Evolutionary conservation across 306 rosid species (phyloP).

Genomic region (Dryas alaskensis): DNA sequence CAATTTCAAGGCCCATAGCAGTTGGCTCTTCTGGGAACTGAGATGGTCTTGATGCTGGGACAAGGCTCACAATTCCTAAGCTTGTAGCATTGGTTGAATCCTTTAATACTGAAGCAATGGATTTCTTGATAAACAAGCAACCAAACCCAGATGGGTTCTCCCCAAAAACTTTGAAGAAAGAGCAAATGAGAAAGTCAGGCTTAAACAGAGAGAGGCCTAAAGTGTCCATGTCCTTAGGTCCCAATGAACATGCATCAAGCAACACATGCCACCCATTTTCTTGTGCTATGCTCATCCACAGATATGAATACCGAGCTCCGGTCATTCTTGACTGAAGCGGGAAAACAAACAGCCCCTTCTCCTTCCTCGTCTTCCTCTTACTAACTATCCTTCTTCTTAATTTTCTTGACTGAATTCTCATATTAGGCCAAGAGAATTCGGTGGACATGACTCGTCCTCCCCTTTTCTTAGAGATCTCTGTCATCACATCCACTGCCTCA

Average conservation of each 20-base stretch:
- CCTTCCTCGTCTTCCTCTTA: conserved; percentile 35
- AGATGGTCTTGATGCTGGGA: conserved; percentile 33
- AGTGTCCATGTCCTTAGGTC: conserved; percentile 77
- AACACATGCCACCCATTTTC: conserved; percentile 78
- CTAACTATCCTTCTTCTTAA: conserved; percentile 43
- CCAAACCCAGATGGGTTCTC: conserved; percentile 82
- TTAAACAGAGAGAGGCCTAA: conserved; percentile 72
- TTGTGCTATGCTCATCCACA: conserved; percentile 78
- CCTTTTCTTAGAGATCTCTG: conserved; percentile 55
- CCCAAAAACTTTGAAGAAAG: conserved; percentile 72
- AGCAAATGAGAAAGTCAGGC: conserved; percentile 76
- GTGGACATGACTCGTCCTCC: conserved; percentile 53
- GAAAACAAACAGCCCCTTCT: conserved; percentile 63
- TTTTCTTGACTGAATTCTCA: conserved; percentile 42
- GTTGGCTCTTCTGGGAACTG: conserved; percentile 17
- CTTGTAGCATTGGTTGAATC: conserved; percentile 39
- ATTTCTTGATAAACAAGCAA: conserved; percentile 77
- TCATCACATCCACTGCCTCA: conserved; percentile 67
- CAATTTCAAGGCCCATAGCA: conserved; percentile 8
- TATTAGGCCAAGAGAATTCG: conserved; percentile 60
- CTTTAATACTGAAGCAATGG: conserved; percentile 43
- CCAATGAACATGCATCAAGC: conserved; percentile 72
- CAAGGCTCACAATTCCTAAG: conserved; percentile 63
- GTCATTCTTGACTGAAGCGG: conserved; percentile 79
- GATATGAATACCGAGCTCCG: conserved; percentile 70